Conservation (phyloP, 202 grass and related monocot species). For the Carex arenaria region DNA sequence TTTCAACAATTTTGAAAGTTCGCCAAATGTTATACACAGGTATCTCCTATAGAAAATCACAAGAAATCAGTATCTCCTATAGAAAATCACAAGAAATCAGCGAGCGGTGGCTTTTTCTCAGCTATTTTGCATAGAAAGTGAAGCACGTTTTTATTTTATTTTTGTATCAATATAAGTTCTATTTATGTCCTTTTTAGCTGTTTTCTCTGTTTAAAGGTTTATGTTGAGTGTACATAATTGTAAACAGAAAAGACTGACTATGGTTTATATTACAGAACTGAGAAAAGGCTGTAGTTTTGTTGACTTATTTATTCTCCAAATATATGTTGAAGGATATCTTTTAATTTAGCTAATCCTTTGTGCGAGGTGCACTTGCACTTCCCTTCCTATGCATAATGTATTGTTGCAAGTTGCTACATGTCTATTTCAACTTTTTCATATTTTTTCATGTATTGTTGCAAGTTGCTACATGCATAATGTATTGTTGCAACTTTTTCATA, state of each 20-base stretch:
- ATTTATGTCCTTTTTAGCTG: not conserved
- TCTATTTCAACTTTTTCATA: no score
- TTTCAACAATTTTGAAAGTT: not conserved
- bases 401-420: no score
- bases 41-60: not conserved
- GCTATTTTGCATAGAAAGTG: slow-evolving; percentile 4
- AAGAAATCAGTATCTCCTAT: not conserved
- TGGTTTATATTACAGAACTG: not conserved
- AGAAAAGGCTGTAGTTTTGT: not conserved
- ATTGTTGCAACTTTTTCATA: no score
- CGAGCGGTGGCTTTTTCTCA: not conserved
- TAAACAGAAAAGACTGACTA: not conserved
- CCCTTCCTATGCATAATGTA: no score
- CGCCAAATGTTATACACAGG: slow-evolving; percentile 17
- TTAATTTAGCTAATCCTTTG: not conserved
- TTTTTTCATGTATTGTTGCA: no score
- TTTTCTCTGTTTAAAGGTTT: not conserved
- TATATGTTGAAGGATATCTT: no score
- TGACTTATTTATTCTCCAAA: not conserved
- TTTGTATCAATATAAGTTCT: not conserved
- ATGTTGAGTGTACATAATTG: not conserved
- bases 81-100: not conserved
- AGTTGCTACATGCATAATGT: no score
- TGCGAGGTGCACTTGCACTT: not conserved
- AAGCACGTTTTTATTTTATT: not conserved